A percentile compares a stretch with the other conserved stretches of the same genome.
Evolutionary conservation across 495 filamentous ascomycete genomes (phyloP).

Genomic region (Penicillium dipodomyicola): DNA sequence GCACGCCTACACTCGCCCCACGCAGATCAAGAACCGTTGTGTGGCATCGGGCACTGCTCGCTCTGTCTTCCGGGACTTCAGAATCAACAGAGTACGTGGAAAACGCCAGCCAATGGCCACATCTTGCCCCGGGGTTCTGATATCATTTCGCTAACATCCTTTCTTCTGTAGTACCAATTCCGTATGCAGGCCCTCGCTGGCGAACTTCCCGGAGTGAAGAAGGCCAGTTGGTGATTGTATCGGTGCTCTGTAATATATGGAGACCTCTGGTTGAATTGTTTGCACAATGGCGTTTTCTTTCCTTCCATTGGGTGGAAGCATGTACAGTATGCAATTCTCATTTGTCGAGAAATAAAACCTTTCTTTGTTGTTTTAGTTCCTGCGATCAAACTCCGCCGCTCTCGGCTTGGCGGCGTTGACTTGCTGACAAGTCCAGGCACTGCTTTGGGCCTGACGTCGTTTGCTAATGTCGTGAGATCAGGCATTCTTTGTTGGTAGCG

Average conservation of each 20-base stretch:
- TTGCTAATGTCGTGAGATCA: neutral
- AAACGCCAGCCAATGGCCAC: neutral
- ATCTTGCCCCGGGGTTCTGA: neutral
- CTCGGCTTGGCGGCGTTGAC: neutral
- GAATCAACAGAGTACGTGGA: conserved; percentile 77
- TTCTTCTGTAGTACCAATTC: conserved; percentile 73
- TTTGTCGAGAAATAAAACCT: neutral
- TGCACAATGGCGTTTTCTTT: conserved; percentile 36
- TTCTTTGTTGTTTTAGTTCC: neutral
- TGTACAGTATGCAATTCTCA: conserved; percentile 37
- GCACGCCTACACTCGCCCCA: conserved; percentile 89
- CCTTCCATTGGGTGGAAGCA: conserved; percentile 23
- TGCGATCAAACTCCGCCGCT: neutral
- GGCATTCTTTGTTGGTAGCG: neutral
- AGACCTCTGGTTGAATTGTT: conserved; percentile 23
- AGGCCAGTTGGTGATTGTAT: conserved; percentile 78
- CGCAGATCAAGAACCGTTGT: conserved; percentile 92
- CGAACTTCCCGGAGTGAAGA: conserved; percentile 86
- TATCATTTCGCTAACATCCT: conserved; percentile 25
- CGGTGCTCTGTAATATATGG: conserved; percentile 11
- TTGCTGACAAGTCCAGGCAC: neutral
- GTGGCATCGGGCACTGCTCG: conserved; percentile 81
- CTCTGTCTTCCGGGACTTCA: conserved; percentile 85
- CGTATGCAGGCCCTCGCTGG: conserved; percentile 84
- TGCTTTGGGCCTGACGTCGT: neutral